Base-by-base conservation (phyloP, 2,329 filamentous ascomycete genomes). In the Nakataea oryzae region DNA sequence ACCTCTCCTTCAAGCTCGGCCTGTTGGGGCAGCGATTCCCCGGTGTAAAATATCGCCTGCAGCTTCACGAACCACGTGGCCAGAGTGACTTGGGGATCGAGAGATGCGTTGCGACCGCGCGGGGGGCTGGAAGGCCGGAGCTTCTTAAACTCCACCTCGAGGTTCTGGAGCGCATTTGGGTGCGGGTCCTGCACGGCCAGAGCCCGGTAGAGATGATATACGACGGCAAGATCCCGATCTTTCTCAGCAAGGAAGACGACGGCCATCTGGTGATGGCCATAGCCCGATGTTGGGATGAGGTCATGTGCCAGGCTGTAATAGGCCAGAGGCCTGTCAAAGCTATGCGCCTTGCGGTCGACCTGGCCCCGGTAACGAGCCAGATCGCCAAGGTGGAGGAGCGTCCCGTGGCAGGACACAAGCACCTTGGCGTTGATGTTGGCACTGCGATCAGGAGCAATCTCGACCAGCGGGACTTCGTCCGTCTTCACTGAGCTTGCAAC, bases 131-230 rank as follows among this genome's bases (percentile, higher is more conserved):
- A 70, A 62, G 74, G 75, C 56, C 77, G 72, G n/a, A 83, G 74
- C 14, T 79, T 74, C 66, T 79, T 83, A 71, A 96, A 93, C 71
- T 95, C 90, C 61, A 87, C 80, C 69, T 90, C 87, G 59, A 99
- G 79, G 69, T 97, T 97, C 24, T 79, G 77, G 63, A 82, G 80
- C 3, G 91, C 92, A 57, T 87, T 83, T 0, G 88, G 87, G 70
- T 95, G 87, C 5, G 92, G 91, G 54, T 87, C 80, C 61, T 86
- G 81, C 34, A 91, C 87, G 11, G 87, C 86, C 67, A 95, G 81
- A 21, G 93, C 88, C 65, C 93, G 87, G 71, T 96, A 95, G 54
- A 97, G 85, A 73, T 96, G 87, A 74, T 97, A 97, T 32, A 96
- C 88, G 12, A 91, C 87, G 64, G 91, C 86, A 60, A 97, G 82